Percentiles rank a stretch among this genome's conserved stretches.
Evolutionary conservation across 1,139 yeast species (phyloP).

Genomic region (Yamadazyma diospyri): DNA sequence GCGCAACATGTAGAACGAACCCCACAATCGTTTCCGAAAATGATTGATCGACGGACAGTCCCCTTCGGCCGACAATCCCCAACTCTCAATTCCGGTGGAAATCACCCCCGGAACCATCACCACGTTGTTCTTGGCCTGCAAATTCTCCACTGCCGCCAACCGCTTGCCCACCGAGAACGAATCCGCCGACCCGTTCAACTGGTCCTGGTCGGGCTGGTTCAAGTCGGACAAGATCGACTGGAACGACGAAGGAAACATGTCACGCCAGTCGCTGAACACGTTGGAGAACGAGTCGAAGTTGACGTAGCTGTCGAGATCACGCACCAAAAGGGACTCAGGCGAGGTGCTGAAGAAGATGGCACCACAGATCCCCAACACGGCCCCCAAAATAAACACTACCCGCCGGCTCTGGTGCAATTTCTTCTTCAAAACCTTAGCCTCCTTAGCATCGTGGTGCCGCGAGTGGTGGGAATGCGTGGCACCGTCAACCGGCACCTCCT

Average conservation of each 20-base stretch:
- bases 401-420: conserved; percentile 40
- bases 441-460: conserved; percentile 6
- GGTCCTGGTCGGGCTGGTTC: conserved; percentile 28
- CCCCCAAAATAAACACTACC: conserved; percentile 53
- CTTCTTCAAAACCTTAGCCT: conserved; percentile 17
- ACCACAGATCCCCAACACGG: conserved; percentile 61
- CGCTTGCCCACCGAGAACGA: conserved; percentile 85
- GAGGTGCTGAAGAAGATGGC: conserved; percentile 62
- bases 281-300: conserved; percentile 51
- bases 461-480: conserved; percentile 6
- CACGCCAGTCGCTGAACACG: conserved; percentile 54
- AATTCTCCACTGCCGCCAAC: conserved; percentile 49
- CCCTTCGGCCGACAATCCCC: conserved; percentile 68
- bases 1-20: conserved; percentile 90
- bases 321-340: conserved; percentile 36
- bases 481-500: conserved; percentile 7
- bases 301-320: conserved; percentile 52
- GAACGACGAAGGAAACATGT: conserved; percentile 62
- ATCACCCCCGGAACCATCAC: conserved; percentile 95
- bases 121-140: conserved; percentile 66
- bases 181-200: conserved; percentile 60
- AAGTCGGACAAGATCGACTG: conserved; percentile 59
- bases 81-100: conserved; percentile 90
- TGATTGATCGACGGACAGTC: conserved; percentile 79
- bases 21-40: conserved; percentile 92